Base-by-base conservation (phyloP, 352 stramenopile genomes). In the Globisporangium radiosum region DNA sequence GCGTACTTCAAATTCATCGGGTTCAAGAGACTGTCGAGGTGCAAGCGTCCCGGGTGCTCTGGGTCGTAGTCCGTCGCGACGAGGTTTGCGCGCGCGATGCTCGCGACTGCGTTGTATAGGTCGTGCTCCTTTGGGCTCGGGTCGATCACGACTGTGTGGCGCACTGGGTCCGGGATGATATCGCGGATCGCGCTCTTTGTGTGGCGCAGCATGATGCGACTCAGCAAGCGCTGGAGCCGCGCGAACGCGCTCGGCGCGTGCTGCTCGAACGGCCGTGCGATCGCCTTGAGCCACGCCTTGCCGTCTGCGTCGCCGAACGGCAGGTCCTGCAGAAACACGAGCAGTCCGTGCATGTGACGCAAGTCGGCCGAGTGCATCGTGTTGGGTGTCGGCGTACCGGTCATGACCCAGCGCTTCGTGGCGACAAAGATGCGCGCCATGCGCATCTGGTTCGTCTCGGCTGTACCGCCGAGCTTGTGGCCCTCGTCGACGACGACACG, bases 401-500 rank as follows among this genome's bases (percentile, higher is more conserved):
- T 99, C 95, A 99, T 98, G n/a, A 97, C 86, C 96, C 95, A 99
- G 14, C 92, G 75, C 56, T 89, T 84, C 55, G 97, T 77, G 1
- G 88, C 86, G 44, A 71, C 84, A 7, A 98, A 62, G 25, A 91
- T 54, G 33, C 82, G 68, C 7, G 96, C 88, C 61, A 97, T 88
- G 8, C 83, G 64, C 65, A 94, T 94, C 19, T 94, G 73, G 56
- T 85, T 76, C 3, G 74, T 81, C 47, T 75, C 65, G 19, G 71
- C 75, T 38, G 75, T 78, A 6, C 80, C 78, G 19, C 89, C 91
- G 7, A 98, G 64, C 61, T 97, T 96, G 69, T 98, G 95, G 8
- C 96, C 96, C 84, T 99, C 96, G 62, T 99, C 95, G 3, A 98
- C 92, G 59, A 99, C 85, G 43, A 99, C 71, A 45, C 96, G 81